Base-by-base conservation (phyloP, 257 asterid species). In the Apocynum venetum region DNA sequence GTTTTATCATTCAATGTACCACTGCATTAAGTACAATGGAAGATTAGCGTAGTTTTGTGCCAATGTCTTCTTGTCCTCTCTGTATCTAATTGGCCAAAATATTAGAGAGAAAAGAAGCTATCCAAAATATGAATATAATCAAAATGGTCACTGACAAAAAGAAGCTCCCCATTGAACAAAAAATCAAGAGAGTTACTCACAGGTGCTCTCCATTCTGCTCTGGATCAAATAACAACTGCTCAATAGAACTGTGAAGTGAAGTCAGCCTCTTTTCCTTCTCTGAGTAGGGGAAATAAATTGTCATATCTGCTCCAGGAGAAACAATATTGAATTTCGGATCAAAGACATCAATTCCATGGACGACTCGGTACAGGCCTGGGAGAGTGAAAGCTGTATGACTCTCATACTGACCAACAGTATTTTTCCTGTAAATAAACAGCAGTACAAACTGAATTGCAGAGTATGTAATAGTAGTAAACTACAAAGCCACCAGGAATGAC, bases 241-340 rank as follows among this genome's bases (percentile, higher is more conserved):
- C 98, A 20, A 96, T 90, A 65, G 87, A 77, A 76, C 80, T 86
- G 77, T 96, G 98, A 40, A 96, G 85, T 73, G 93, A 88, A 38
- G 97, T 91, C 57, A 96, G 91, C 74, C 99, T 86, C 76, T 81
- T 90, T 11, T 86, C 98, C 77, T 82, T 81, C 36, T 90, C 90
- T 0, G 89, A 80, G 81, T 88, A 93, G 8, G 98, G 86, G 76
- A 96, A 96, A 84, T 96, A 96, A 82, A 96, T 96, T 81, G 80
- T 6, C 69, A 89, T 89, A 80, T 96, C 99, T 25, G 99, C 97
- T 80, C 97, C 99, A 6, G 98, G 99, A 68, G 99, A 96, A 77
- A 96, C 99, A 79, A 96, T 96, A 86, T 96, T 96, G 91, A 93
- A 96, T 85, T 96, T 96, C 2, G 99, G 95, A 88, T 96, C 99